Conservation (phyloP, 2,329 filamentous ascomycete species). For the Exophiala lecanii-corni region DNA sequence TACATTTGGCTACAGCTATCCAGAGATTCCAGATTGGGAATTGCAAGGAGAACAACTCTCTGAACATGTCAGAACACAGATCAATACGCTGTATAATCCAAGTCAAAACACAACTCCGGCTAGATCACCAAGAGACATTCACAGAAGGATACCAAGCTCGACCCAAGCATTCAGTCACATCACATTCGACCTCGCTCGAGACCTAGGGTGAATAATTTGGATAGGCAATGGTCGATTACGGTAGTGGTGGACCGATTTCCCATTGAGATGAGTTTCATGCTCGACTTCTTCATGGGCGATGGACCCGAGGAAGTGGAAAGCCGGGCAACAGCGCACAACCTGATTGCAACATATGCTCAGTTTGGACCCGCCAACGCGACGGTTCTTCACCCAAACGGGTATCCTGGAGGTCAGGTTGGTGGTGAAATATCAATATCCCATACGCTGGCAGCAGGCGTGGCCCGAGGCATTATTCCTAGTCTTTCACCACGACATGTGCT, state of each 20-base stretch:
- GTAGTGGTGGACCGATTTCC: slow-evolving; percentile 52
- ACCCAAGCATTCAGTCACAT: slow-evolving; percentile 33
- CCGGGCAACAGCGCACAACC: slow-evolving; percentile 53
- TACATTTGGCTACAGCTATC: slow-evolving; percentile 70
- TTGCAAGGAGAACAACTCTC: slow-evolving; percentile 32
- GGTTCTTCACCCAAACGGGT: slow-evolving; percentile 14
- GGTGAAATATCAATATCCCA: slow-evolving; percentile 25
- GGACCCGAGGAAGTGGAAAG: slow-evolving; percentile 40
- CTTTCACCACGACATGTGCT: slow-evolving; percentile 18
- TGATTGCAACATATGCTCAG: slow-evolving; percentile 59
- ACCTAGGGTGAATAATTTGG: slow-evolving; percentile 30
- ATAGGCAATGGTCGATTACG: slow-evolving; percentile 62
- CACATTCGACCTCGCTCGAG: slow-evolving; percentile 16
- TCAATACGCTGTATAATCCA: slow-evolving; percentile 59
- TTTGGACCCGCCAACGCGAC: slow-evolving; percentile 34
- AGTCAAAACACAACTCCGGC: slow-evolving; percentile 8
- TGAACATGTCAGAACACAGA: slow-evolving; percentile 42
- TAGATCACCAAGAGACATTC: slow-evolving; percentile 24
- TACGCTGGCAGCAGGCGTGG: slow-evolving; percentile 20
- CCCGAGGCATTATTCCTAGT: slow-evolving; percentile 18
- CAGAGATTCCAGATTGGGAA: slow-evolving; percentile 53
- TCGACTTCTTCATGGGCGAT: slow-evolving; percentile 65
- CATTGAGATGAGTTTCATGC: slow-evolving; percentile 56
- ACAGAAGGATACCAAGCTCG: slow-evolving; percentile 27
- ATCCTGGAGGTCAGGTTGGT: slow-evolving; percentile 13